phyloP scores from a whole-genome alignment of 805 yeast genomes.

The Lipomyces japonicus region DNA sequence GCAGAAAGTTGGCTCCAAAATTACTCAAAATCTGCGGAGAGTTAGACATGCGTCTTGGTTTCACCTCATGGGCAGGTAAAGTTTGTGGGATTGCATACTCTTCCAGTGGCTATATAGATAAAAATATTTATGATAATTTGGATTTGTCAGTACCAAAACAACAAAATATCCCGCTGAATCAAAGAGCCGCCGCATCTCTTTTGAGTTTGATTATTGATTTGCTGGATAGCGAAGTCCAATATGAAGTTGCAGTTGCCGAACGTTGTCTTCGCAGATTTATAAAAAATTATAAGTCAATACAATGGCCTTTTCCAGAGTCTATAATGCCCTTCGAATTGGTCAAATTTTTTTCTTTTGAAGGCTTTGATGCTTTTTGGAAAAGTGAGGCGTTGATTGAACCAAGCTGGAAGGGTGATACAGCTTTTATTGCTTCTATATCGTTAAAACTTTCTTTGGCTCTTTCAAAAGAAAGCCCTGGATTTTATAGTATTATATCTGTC shows the following conservation, averaged over 20 bases:
- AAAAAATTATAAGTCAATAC: background rate
- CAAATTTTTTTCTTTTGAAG: too few relatives aligned
- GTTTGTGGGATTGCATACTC: constrained; percentile 23
- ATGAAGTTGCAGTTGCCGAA: constrained; percentile 4
- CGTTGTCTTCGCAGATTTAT: background rate
- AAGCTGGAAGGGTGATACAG: too few relatives aligned
- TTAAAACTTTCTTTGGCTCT: too few relatives aligned
- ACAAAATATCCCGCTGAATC: background rate
- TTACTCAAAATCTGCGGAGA: constrained; percentile 7
- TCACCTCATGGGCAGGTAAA: constrained; percentile 13
- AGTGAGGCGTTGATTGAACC: too few relatives aligned
- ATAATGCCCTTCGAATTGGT: too few relatives aligned
- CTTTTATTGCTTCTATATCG: too few relatives aligned
- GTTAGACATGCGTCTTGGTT: constrained; percentile 10
- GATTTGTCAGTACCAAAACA: background rate
- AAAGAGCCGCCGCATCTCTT: constrained; percentile 1
- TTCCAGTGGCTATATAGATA: constrained; percentile 6
- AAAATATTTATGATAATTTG: constrained; percentile 3
- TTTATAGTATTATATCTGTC: constrained; percentile 1
- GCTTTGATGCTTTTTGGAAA: too few relatives aligned
- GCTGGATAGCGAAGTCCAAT: constrained; percentile 8
- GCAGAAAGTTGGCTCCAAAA: constrained; percentile 1
- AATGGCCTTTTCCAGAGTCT: too few relatives aligned
- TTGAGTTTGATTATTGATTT: background rate
- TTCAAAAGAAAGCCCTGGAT: background rate